Evolutionary conservation across 1,284 basidiomycete genomes (phyloP), one percentile per base, ranked within the genome.

Genomic region (Ustilago esculenta): DNA sequence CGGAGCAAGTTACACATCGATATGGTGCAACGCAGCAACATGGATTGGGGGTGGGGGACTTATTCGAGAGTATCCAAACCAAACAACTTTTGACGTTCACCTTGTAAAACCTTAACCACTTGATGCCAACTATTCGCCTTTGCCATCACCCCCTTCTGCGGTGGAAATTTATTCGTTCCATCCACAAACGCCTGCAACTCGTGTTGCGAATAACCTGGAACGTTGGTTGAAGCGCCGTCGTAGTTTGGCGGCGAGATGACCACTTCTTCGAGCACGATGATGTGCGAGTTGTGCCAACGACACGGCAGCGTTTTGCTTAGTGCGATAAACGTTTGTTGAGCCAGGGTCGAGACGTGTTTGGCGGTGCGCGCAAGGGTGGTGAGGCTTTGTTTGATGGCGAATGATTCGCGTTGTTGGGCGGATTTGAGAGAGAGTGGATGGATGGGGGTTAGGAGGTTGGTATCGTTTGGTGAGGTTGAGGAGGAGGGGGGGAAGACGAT

Each of bases 181-280:
- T 69, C 57, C 42, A 73, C 52, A 27, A 61, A 63, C 7, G 64
- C 61, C 23, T 72, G 67, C 4, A 77, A 61, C 25, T 77, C 70
- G n/a, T 64, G 59, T 24, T 56, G 64, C 8, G 67, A 56, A 12
- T 72, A 57, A 25, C 60, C 49, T 3, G 78, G 77, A 10, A 80
- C 75, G 35, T 76, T 66, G 14, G 77, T 76, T 7, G 75, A 72
- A 11, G 61, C 55, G 15, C 57, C 55, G 42, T 76, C 75, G 50
- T 79, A 79, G 20, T 50, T 46, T 9, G 77, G 77, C 4, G 70
- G 72, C 4, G 66, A 73, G 51, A 81, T 69, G 35, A 79, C 72
- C 14, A 81, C 73, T 42, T 81, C 79, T 42, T 81, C 80, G 65
- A 81, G 66, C 24, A 81, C 79, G 35, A 81, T 79, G 36, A 81